Percentiles rank a stretch among this genome's conserved stretches.
Evolutionary conservation across 441 rosid species (phyloP).

Genomic region (Erodium moschatum): DNA sequence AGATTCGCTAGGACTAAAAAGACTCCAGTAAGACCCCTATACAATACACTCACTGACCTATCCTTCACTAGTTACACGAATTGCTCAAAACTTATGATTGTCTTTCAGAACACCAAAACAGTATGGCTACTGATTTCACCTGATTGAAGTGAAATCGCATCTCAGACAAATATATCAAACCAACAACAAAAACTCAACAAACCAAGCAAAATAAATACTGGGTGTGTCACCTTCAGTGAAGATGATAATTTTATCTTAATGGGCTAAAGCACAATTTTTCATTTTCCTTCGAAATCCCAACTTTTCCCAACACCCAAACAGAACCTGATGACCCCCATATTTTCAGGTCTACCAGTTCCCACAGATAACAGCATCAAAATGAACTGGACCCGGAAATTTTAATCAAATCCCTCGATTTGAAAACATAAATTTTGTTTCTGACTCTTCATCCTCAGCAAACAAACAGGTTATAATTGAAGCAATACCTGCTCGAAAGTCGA

Average conservation of each 20-base stretch:
- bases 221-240: not conserved
- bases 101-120: not conserved
- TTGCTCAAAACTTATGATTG: not conserved
- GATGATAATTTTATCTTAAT: not conserved
- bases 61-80: not conserved
- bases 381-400: not conserved
- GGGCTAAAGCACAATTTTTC: not conserved
- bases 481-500: conserved; percentile 30
- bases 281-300: not conserved
- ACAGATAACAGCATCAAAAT: not conserved
- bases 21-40: not conserved
- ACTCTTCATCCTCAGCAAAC: conserved; percentile 12
- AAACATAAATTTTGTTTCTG: not conserved
- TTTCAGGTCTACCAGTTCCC: not conserved
- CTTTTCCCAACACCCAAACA: not conserved
- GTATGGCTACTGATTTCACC: not conserved
- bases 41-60: not conserved
- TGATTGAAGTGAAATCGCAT: not conserved
- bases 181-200: not conserved
- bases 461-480: conserved; percentile 13
- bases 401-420: not conserved
- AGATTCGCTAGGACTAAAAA: not conserved
- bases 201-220: not conserved
- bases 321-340: not conserved
- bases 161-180: not conserved